Conservation (phyloP, 2,329 filamentous ascomycete genomes). For the Torrubiellomyces zombiae region DNA sequence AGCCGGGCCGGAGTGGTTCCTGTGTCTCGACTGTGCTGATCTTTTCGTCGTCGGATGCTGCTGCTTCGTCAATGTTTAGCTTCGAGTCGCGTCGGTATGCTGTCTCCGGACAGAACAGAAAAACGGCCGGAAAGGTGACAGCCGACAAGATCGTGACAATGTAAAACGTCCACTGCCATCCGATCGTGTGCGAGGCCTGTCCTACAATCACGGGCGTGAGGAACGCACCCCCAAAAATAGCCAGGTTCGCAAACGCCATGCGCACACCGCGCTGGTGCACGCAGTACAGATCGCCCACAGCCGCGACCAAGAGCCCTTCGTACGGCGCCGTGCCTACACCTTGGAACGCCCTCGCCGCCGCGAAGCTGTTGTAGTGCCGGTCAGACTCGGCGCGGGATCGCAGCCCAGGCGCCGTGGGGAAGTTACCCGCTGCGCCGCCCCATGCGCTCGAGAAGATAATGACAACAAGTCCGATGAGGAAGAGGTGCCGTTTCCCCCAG, state of each 20-base stretch:
- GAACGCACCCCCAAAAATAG: constrained; percentile 40
- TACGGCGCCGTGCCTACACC: constrained; percentile 78
- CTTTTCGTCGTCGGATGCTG: constrained; percentile 16
- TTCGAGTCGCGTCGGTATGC: constrained; percentile 50
- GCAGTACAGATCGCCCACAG: constrained; percentile 78
- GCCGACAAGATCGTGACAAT: constrained; percentile 73
- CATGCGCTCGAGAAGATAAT: constrained; percentile 61
- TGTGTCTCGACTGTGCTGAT: too few relatives aligned
- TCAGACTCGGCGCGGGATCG: too few relatives aligned
- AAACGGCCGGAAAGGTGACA: constrained; percentile 49
- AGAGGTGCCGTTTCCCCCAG: constrained; percentile 85
- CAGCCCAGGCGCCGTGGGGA: too few relatives aligned
- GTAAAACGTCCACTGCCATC: constrained; percentile 79
- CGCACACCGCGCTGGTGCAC: constrained; percentile 71
- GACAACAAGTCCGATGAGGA: constrained; percentile 59
- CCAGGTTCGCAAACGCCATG: constrained; percentile 61
- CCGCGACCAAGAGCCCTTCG: constrained; percentile 76
- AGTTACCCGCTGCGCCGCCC: constrained; percentile 50
- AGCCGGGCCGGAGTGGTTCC: constrained; percentile 6
- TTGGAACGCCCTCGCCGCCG: constrained; percentile 70
- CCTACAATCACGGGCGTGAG: constrained; percentile 79
- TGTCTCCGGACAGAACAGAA: constrained; percentile 75
- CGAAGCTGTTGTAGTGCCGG: constrained; percentile 52
- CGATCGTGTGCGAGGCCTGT: constrained; percentile 59
- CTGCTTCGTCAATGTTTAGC: constrained; percentile 38